Percentiles rank a stretch among this genome's conserved stretches.
phyloP scores from a whole-genome alignment of 2,329 filamentous ascomycete genomes.

The Coniochaeta sp. region DNA sequence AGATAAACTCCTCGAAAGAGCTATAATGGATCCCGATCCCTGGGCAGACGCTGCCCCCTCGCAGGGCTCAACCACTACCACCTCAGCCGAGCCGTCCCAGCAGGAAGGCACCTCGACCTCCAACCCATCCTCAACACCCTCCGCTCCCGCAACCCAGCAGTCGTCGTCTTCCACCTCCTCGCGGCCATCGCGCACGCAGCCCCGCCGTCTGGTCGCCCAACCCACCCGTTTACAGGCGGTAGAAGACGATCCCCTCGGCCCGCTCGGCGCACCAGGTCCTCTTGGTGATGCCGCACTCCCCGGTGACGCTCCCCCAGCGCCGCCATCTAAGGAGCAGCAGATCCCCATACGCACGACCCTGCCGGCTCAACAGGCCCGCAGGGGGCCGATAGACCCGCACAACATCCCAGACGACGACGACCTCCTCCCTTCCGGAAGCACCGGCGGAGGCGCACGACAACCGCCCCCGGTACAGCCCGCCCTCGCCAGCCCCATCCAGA shows the following conservation, averaged over 20 bases:
- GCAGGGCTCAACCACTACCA: background rate
- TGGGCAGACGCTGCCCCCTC: slow-evolving; percentile 4
- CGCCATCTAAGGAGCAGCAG: slow-evolving; percentile 58
- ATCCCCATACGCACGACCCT: slow-evolving; percentile 54
- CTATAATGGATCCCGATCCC: slow-evolving; percentile 1
- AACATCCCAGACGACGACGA: slow-evolving; percentile 67
- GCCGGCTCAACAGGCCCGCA: too few species aligned
- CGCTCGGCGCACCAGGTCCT: slow-evolving; percentile 55
- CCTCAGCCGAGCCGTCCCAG: background rate
- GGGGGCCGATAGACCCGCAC: slow-evolving; percentile 52
- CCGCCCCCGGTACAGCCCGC: slow-evolving; percentile 60
- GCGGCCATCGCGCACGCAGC: background rate
- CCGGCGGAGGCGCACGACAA: slow-evolving; percentile 56
- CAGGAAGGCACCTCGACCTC: background rate
- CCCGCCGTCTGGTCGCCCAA: slow-evolving; percentile 57
- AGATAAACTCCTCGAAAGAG: background rate
- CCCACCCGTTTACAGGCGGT: slow-evolving; percentile 73
- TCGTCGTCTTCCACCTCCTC: background rate
- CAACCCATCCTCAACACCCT: background rate
- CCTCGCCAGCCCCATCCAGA: slow-evolving; percentile 42
- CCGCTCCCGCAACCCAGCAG: background rate
- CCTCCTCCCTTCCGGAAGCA: slow-evolving; percentile 32
- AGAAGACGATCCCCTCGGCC: slow-evolving; percentile 68
- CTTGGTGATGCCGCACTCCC: slow-evolving; percentile 33
- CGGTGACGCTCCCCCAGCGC: slow-evolving; percentile 50